These are phyloP conservation scores for Calonectria multiphialidica DNA, from an alignment of 2,329 filamentous ascomycete species.

Conservation along the genomic window DNA sequence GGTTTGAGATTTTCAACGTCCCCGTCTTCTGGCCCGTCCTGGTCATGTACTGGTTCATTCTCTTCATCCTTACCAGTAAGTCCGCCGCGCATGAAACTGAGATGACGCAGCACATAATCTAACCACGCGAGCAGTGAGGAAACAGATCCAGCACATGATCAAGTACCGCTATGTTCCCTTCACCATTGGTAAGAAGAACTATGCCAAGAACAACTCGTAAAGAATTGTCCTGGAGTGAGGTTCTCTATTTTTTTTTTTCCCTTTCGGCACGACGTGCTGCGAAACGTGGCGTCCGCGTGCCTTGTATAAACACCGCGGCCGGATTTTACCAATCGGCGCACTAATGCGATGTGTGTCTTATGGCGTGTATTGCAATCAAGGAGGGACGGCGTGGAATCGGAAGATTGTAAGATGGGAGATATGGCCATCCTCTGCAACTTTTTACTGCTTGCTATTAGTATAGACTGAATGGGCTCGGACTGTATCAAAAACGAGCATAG, in stretches of 20 bases:
- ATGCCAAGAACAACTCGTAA: constrained; percentile 72
- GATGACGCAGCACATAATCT: neutral
- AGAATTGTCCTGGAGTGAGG: constrained; percentile 4
- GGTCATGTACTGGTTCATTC: constrained; percentile 98
- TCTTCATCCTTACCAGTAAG: constrained; percentile 95
- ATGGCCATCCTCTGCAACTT: constrained; percentile 10
- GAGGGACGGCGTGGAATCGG: constrained; percentile 30
- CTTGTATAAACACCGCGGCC: constrained; percentile 41
- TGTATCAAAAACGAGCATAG: constrained; percentile 28
- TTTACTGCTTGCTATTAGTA: constrained; percentile 19
- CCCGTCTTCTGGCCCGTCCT: constrained; percentile 99
- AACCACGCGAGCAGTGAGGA: constrained; percentile 76
- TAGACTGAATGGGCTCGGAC: constrained; percentile 40
- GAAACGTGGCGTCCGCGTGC: constrained; percentile 32
- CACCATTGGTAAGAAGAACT: constrained; percentile 88
- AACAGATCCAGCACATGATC: constrained; percentile 99
- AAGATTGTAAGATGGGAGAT: constrained; percentile 31
- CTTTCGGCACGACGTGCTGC: constrained; percentile 35
- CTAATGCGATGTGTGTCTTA: constrained; percentile 42
- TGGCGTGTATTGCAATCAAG: constrained; percentile 39
- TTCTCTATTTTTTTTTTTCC: constrained; percentile 34
- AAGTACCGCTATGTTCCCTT: constrained; percentile 99
- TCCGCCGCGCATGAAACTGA: constrained; percentile 38
- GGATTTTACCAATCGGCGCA: constrained; percentile 38
- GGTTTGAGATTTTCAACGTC: constrained; percentile 94